Percentiles rank a stretch among this genome's conserved stretches.
phyloP scores from a whole-genome alignment of 2,329 filamentous ascomycete genomes.

The Trichoderma sp. region DNA sequence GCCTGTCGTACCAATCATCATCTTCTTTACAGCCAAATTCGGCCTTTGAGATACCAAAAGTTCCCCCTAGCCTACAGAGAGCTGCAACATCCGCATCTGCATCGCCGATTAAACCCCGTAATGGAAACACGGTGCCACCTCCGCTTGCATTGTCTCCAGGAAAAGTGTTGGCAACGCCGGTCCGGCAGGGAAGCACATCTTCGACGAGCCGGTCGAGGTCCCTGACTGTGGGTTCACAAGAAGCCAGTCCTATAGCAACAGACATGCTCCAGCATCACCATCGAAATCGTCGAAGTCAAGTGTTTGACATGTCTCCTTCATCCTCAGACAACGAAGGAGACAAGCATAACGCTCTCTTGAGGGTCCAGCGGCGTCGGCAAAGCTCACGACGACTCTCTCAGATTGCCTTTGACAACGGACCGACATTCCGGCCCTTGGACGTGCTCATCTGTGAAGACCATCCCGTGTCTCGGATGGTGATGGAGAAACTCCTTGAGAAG shows the following conservation, averaged over 20 bases:
- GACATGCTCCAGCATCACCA: slow-evolving; percentile 70
- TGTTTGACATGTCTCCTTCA: slow-evolving; percentile 94
- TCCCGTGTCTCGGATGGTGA: slow-evolving; percentile 95
- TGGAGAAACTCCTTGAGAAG: slow-evolving; percentile 97
- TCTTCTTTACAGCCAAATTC: slow-evolving; percentile 68
- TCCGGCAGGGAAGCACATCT: slow-evolving; percentile 59
- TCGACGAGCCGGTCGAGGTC: slow-evolving; percentile 76
- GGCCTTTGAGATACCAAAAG: slow-evolving; percentile 69
- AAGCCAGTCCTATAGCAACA: slow-evolving; percentile 73
- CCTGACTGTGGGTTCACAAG: slow-evolving; percentile 90
- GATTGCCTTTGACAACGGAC: slow-evolving; percentile 80
- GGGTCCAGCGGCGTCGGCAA: slow-evolving; percentile 91
- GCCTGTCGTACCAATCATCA: slow-evolving; percentile 73
- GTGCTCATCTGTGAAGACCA: slow-evolving; percentile 98
- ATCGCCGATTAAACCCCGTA: slow-evolving; percentile 59
- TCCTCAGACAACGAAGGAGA: slow-evolving; percentile 97
- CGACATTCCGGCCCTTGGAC: slow-evolving; percentile 86
- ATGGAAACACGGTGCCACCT: slow-evolving; percentile 44
- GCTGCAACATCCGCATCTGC: slow-evolving; percentile 56
- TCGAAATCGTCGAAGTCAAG: slow-evolving; percentile 88
- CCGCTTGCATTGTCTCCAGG: slow-evolving; percentile 62
- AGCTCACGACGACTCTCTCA: slow-evolving; percentile 93
- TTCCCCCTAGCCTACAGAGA: slow-evolving; percentile 61
- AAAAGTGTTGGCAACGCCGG: slow-evolving; percentile 60
- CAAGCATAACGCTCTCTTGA: slow-evolving; percentile 83